phyloP scores from a whole-genome alignment of 2,329 filamentous ascomycete species.

The Paecilomyces dactylethromorphus region DNA sequence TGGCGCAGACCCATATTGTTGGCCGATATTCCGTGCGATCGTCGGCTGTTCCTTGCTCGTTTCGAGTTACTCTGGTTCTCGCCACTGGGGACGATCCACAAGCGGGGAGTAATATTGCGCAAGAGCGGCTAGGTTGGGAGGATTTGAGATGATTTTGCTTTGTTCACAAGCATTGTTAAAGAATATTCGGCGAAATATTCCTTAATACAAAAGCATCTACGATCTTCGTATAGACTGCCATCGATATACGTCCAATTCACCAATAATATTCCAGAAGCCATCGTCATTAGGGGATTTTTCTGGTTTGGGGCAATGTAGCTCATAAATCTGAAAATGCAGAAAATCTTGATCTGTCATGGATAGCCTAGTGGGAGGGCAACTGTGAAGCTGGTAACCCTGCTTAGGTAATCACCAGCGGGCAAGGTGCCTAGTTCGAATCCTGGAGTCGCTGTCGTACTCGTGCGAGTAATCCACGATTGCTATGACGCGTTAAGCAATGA shows the following conservation, averaged over 20 bases:
- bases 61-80: neutral
- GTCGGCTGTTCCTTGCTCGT: neutral
- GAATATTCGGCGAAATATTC: too few species aligned
- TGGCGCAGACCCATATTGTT: neutral
- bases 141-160: neutral
- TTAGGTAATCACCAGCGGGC: constrained; percentile 28
- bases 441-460: constrained; percentile 49
- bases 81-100: neutral
- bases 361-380: constrained; percentile 34
- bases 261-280: too few species aligned
- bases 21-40: neutral
- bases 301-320: neutral
- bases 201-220: too few species aligned
- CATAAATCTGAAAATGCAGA: neutral
- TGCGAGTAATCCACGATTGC: constrained; percentile 50
- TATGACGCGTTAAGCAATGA: constrained; percentile 48
- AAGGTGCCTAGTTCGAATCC: constrained; percentile 51
- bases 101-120: neutral
- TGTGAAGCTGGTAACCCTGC: constrained; percentile 31
- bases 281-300: too few species aligned
- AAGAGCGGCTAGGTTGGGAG: neutral
- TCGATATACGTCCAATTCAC: too few species aligned
- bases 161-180: neutral
- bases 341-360: constrained; percentile 32
- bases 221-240: too few species aligned